A percentile compares a stretch with the other conserved stretches of the same genome.
Evolutionary conservation across 495 filamentous ascomycete species (phyloP).

Genomic region (Penicillium lagena): DNA sequence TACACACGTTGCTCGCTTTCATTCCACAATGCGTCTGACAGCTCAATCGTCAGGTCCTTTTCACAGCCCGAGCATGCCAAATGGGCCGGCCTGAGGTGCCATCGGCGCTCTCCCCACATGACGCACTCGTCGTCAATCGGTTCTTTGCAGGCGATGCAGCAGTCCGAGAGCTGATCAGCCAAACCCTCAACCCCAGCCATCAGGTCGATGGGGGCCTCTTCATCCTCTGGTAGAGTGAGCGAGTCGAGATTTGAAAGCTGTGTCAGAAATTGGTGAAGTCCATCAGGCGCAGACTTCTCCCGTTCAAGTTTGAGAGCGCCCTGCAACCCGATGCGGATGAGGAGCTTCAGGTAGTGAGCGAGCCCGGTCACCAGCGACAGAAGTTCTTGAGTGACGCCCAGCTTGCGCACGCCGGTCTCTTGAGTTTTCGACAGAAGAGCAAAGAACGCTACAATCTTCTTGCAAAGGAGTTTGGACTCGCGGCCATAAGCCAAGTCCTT

Average conservation of each 20-base stretch:
- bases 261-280: conserved; percentile 72
- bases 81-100: conserved; percentile 69
- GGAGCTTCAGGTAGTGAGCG: conserved; percentile 95
- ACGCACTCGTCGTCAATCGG: conserved; percentile 93
- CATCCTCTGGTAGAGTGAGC: conserved; percentile 50
- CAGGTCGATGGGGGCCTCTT: conserved; percentile 66
- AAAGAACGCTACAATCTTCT: conserved; percentile 99
- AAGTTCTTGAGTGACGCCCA: conserved; percentile 95
- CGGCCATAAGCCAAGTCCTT: conserved; percentile 87
- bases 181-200: conserved; percentile 65
- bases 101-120: conserved; percentile 62
- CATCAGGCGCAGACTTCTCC: conserved; percentile 65
- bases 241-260: conserved; percentile 70
- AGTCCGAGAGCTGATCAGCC: conserved; percentile 73
- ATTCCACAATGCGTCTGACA: conserved; percentile 61
- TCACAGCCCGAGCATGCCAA: conserved; percentile 70
- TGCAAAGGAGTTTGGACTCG: conserved; percentile 95
- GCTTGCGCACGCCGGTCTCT: conserved; percentile 75
- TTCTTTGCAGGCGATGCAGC: conserved; percentile 71
- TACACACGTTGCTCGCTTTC: conserved; percentile 56
- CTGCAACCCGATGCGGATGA: conserved; percentile 94
- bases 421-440: conserved; percentile 88
- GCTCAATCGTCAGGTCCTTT: conserved; percentile 57
- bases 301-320: conserved; percentile 87
- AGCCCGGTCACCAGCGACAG: conserved; percentile 92